These are phyloP conservation scores for Termitomyces sp. DNA, from an alignment of 768 basidiomycete species.

Conservation along the genomic window DNA sequence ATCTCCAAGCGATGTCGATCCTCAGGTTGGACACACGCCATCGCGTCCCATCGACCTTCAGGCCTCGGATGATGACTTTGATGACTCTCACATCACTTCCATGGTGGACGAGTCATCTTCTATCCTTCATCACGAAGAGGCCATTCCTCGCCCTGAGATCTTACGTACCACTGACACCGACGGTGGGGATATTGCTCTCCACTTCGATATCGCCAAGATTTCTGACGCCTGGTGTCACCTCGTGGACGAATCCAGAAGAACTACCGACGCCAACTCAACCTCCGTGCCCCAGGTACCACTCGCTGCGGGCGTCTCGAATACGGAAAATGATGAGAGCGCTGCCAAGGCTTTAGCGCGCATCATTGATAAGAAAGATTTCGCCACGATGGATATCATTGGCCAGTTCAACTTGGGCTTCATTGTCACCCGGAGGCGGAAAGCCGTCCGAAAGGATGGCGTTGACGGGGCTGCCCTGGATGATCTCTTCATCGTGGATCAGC, in stretches of 20 bases:
- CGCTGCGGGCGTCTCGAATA: conserved; percentile 39
- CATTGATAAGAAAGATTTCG: conserved; percentile 86
- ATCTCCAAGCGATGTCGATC: conserved; percentile 18
- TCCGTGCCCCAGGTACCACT: conserved; percentile 16
- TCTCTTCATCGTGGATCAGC: conserved; percentile 95
- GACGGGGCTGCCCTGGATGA: conserved; percentile 57
- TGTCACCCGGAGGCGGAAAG: conserved; percentile 61
- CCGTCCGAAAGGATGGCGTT: conserved; percentile 5
- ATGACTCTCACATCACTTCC: conserved; percentile 16
- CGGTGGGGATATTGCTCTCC: conserved; percentile 22
- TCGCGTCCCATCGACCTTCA: conserved; percentile 16
- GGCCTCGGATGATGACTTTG: conserved; percentile 15
- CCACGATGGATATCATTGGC: conserved; percentile 77
- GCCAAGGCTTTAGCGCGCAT: conserved; percentile 76
- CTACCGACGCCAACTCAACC: neutral
- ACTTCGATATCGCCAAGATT: conserved; percentile 32
- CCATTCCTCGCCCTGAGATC: conserved; percentile 35
- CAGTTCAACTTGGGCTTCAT: conserved; percentile 98
- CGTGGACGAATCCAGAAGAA: neutral
- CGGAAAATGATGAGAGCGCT: conserved; percentile 47
- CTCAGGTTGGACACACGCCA: conserved; percentile 1
- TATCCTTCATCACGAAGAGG: conserved; percentile 11
- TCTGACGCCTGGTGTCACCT: conserved; percentile 18
- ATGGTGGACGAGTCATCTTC: conserved; percentile 16
- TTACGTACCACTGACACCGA: conserved; percentile 26